phyloP scores from a whole-genome alignment of 208 protist genomes.

The Trypanosoma platydactyli region DNA sequence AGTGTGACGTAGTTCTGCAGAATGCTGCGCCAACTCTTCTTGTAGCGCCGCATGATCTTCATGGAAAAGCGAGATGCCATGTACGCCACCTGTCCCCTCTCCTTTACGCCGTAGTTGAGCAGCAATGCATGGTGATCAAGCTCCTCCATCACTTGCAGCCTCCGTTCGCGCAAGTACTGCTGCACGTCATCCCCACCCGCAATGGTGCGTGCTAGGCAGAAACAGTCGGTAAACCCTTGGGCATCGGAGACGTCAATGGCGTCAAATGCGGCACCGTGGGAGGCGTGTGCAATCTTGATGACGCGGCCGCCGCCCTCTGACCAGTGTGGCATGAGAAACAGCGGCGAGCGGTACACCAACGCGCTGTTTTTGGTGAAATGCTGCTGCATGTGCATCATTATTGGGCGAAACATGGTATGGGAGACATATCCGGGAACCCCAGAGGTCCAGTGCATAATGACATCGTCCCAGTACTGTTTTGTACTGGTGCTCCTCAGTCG shows the following conservation, averaged over 20 bases:
- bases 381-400: constrained; percentile 92
- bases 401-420: constrained; percentile 90
- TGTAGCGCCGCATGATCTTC: constrained; percentile 91
- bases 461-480: constrained; percentile 92
- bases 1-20: constrained; percentile 87
- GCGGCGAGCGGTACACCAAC: constrained; percentile 80
- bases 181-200: constrained; percentile 69
- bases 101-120: constrained; percentile 77
- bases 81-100: constrained; percentile 86
- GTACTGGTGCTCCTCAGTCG: constrained; percentile 82
- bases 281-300: constrained; percentile 86
- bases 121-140: constrained; percentile 81
- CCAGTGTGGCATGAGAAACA: constrained; percentile 91
- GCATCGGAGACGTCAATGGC: constrained; percentile 87
- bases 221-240: constrained; percentile 92
- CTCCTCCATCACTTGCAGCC: constrained; percentile 90
- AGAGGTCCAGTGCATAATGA: constrained; percentile 86
- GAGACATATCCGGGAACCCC: constrained; percentile 88
- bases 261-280: constrained; percentile 86
- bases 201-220: constrained; percentile 77
- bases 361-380: constrained; percentile 79
- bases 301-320: constrained; percentile 82
- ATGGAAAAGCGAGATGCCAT: constrained; percentile 88
- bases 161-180: constrained; percentile 74
- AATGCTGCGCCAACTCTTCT: constrained; percentile 85